Evolutionary conservation across 805 yeast genomes (phyloP), one percentile per base, ranked within the genome.

Genomic region (Suhomyces faveliae): DNA sequence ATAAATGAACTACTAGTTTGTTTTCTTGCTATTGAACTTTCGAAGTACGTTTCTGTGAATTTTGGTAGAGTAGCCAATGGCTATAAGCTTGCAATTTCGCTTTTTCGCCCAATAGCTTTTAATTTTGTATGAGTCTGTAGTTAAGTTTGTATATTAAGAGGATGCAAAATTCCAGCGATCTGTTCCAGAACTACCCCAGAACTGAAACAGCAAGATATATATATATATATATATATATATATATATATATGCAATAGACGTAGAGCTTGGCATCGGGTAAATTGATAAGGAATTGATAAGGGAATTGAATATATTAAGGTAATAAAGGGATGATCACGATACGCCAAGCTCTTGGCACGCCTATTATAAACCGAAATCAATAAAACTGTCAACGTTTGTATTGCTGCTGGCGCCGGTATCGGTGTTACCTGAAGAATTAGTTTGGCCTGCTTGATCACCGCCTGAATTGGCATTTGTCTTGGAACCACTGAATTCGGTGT

Each of bases 321-420:
- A 27, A 27, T 27, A 27, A 5, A 27, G n/a, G 15, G 7, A 27
- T n/a, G 30, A 27, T 27, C 15, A 4, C 30, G 15, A 27, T 27
- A 27, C 30, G n/a, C n/a, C 37, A 15, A 10, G 37, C 21, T 33
- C 21, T 33, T 33, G 12, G 21, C 12, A 15, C 37, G 19, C 17
- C 21, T 24, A 13, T 39, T 35, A 41, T 29, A 39, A 30, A 19
- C 55, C 55, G 42, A 51, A 53, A 38, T 53, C 57, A 29, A 61
- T 59, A 35, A 59, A 61, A 33, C 52, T 56, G 35, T 61, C 66
- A n/a, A 55, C 60, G 19, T 57, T 55, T 27, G 51, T 51, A 37
- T 46, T 50, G n/a, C 51, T 49, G 21, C 15, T 33, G 35, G 50
- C 39, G 13, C 47, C 43, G 19, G 42, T 19, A 40, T 35, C 46